These are phyloP conservation scores for Symbiotaphrina buchneri DNA, from an alignment of 495 filamentous ascomycete genomes.

Conservation along the genomic window DNA sequence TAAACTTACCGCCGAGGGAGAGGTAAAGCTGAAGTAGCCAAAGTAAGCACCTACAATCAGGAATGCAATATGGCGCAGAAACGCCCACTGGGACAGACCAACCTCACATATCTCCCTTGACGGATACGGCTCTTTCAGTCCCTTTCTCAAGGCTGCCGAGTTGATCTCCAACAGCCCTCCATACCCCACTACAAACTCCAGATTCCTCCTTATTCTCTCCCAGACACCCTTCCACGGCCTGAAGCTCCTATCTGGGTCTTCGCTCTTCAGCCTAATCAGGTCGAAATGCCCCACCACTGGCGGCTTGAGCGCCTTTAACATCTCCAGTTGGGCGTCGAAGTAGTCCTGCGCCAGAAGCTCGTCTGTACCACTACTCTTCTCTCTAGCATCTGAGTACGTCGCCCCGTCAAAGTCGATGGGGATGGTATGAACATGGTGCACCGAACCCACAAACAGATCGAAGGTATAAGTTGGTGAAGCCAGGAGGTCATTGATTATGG, in stretches of 20 bases:
- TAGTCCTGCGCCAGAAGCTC: slow-evolving; percentile 55
- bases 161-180: slow-evolving; percentile 80
- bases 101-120: slow-evolving; percentile 57
- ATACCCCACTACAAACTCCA: slow-evolving; percentile 43
- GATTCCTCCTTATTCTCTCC: slow-evolving; percentile 48
- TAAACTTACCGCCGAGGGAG: slow-evolving; percentile 3
- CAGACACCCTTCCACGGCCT: slow-evolving; percentile 36
- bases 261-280: slow-evolving; percentile 60
- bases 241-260: slow-evolving; percentile 36
- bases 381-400: slow-evolving; percentile 40
- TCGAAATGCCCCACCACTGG: slow-evolving; percentile 86
- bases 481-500: slow-evolving; percentile 33
- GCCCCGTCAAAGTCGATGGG: slow-evolving; percentile 71
- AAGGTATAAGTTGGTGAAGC: slow-evolving; percentile 34
- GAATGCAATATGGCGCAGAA: not conserved
- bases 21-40: slow-evolving; percentile 4
- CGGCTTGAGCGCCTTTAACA: slow-evolving; percentile 53
- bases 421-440: slow-evolving; percentile 68
- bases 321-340: slow-evolving; percentile 66
- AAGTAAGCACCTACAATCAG: not conserved
- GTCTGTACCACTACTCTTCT: slow-evolving; percentile 36
- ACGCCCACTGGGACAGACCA: too few relatives aligned
- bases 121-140: slow-evolving; percentile 78
- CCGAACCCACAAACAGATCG: slow-evolving; percentile 76
- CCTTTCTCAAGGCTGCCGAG: slow-evolving; percentile 67